Evolutionary conservation across 768 basidiomycete genomes (phyloP), one percentile per base, ranked within the genome.

Genomic region (Leucocoprinus sp.): DNA sequence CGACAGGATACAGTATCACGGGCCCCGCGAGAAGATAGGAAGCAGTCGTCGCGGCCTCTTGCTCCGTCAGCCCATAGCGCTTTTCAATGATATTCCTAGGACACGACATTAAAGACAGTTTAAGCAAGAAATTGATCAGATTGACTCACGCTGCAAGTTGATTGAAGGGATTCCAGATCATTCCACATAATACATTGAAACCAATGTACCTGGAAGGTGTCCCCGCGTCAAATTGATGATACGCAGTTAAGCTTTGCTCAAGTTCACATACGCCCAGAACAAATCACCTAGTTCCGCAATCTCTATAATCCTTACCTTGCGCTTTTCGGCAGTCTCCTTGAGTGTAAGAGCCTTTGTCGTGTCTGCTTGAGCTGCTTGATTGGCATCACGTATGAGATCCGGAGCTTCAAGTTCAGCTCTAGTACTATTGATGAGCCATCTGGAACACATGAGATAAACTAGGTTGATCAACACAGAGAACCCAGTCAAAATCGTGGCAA

Each of bases 141-240:
- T 28, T 37, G 36, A 60, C 79, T 56, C 56, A 85, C 84, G 86
- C 70, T 9, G 82, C 77, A 34, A 90, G 75, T 55, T 88, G 84
- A 8, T 76, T 77, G 57, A 86, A 87, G 2, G 86, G 87, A 2
- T 76, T 66, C 86, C 86, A 89, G 27, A 87, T 76, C 49, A 77
- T 67, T 14, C 86, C 86, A 49, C 82, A 90, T 12, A 88, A 64
- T 9, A 88, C 59, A 50, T 89, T 89, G n/a, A 86, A 55, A 2
- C 72, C 79, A 46, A 88, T 78, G 58, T 88, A 88, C 12, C 82
- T 84, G 52, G 5, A 21, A 21, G 43, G 5, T 23, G 15, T 53
- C 49, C n/a, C 46, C 51, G 43, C 50, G 31, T 31, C 6, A 31
- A 17, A 23, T n/a, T 23, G 23, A 12, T 19, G 14, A 27, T 34